phyloP scores from a whole-genome alignment of 2,329 filamentous ascomycete genomes.

The Rhinocladiella mackenziei region DNA sequence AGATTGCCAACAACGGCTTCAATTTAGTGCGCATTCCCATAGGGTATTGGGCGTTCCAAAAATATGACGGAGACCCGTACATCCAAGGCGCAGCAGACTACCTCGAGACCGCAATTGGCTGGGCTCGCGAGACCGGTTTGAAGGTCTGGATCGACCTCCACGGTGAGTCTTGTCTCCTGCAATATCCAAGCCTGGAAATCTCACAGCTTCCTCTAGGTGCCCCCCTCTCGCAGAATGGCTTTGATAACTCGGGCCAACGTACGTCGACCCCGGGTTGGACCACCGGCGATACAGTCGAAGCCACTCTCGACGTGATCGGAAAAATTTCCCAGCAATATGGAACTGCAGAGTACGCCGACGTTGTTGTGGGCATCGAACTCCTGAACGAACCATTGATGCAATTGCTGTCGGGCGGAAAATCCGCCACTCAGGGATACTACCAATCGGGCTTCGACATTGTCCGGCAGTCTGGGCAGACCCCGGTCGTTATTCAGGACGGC shows the following conservation, averaged over 20 bases:
- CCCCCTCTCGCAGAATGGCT: slow-evolving; percentile 62
- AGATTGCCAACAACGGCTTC: slow-evolving; percentile 49
- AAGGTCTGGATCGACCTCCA: slow-evolving; percentile 67
- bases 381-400: slow-evolving; percentile 41
- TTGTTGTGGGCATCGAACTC: slow-evolving; percentile 51
- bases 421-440: slow-evolving; percentile 51
- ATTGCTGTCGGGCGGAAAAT: slow-evolving; percentile 37
- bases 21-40: slow-evolving; percentile 64
- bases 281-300: slow-evolving; percentile 34
- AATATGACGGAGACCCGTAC: slow-evolving; percentile 55
- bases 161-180: slow-evolving; percentile 36
- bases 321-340: slow-evolving; percentile 57
- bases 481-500: slow-evolving; percentile 51
- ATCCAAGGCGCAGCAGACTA: slow-evolving; percentile 58
- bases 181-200: slow-evolving; percentile 7
- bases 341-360: slow-evolving; percentile 50
- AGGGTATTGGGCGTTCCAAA: slow-evolving; percentile 61
- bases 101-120: slow-evolving; percentile 55
- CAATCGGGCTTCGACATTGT: slow-evolving; percentile 32
- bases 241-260: slow-evolving; percentile 60
- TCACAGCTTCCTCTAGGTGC: slow-evolving; percentile 36
- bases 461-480: slow-evolving; percentile 29
- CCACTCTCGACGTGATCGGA: slow-evolving; percentile 53
- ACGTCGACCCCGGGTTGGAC: slow-evolving; percentile 34
- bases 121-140: slow-evolving; percentile 56